Conservation (phyloP, 805 yeast species). For the Lipomyces starkeyi region DNA sequence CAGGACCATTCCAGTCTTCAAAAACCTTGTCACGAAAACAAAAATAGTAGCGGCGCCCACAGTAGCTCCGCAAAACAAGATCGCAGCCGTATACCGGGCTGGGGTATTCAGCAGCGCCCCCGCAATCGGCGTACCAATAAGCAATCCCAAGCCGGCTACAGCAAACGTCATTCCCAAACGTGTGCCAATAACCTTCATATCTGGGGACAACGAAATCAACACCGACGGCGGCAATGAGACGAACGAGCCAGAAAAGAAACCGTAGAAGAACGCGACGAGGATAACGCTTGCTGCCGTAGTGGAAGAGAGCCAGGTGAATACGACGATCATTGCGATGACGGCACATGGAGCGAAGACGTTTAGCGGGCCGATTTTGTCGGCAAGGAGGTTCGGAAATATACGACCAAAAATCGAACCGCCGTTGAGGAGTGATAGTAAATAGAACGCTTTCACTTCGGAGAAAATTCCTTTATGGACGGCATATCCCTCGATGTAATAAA, state of each 20-base stretch:
- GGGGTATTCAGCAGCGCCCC: constrained; percentile 40
- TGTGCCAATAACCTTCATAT: constrained; percentile 41
- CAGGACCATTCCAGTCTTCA: constrained; percentile 14
- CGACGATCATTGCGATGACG: constrained; percentile 41
- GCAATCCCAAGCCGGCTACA: constrained; percentile 57
- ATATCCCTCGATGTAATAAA: constrained; percentile 44
- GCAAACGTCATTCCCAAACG: constrained; percentile 68
- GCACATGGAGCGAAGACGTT: constrained; percentile 49
- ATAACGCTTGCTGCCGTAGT: constrained; percentile 43
- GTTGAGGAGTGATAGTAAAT: constrained; percentile 46
- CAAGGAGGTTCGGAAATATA: constrained; percentile 54
- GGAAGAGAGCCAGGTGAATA: constrained; percentile 48
- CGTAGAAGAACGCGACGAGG: constrained; percentile 44
- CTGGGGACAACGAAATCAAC: constrained; percentile 39
- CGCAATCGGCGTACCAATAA: constrained; percentile 45
- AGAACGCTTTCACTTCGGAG: constrained; percentile 31
- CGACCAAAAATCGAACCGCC: constrained; percentile 56
- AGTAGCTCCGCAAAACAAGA: constrained; percentile 34
- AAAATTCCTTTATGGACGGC: constrained; percentile 38
- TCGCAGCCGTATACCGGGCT: constrained; percentile 33
- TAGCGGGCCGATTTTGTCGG: constrained; percentile 56
- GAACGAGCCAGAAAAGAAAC: constrained; percentile 46
- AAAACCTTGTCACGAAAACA: constrained; percentile 10
- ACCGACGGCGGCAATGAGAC: constrained; percentile 46
- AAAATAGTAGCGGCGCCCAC: constrained; percentile 5